Conservation (phyloP, 2,329 filamentous ascomycete species). For the Blumeriella jaapii region DNA sequence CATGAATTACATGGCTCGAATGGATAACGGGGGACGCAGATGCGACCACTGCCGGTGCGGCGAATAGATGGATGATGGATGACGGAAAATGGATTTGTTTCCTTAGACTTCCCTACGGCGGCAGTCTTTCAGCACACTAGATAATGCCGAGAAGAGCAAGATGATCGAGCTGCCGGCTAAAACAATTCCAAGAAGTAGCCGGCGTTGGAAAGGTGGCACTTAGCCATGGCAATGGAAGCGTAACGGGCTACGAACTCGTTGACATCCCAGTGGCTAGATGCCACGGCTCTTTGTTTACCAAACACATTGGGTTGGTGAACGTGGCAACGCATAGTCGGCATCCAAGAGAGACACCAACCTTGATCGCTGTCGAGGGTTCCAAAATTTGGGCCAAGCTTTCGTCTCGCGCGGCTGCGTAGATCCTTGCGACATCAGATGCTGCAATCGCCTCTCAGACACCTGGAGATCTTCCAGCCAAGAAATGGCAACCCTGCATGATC, state of each 20-base stretch:
- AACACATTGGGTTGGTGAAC: slow-evolving; percentile 14
- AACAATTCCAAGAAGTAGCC: too few relatives aligned
- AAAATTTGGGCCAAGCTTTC: slow-evolving; percentile 12
- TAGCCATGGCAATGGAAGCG: neutral
- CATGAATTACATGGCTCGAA: slow-evolving; percentile 21
- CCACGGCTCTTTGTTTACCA: slow-evolving; percentile 5
- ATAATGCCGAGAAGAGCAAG: neutral
- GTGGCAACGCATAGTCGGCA: slow-evolving; percentile 5
- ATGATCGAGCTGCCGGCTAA: too few relatives aligned
- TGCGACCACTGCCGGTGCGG: slow-evolving; percentile 23
- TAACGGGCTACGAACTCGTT: neutral
- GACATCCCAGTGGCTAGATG: slow-evolving; percentile 6
- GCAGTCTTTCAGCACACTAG: slow-evolving; percentile 13
- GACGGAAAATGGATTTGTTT: slow-evolving; percentile 21
- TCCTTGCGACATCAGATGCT: slow-evolving; percentile 7
- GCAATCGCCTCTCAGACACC: slow-evolving; percentile 1
- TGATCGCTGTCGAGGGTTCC: slow-evolving; percentile 8
- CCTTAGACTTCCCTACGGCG: slow-evolving; percentile 14
- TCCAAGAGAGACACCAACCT: slow-evolving; percentile 6
- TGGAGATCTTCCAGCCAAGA: neutral
- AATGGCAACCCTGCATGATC: neutral
- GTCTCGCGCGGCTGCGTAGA: slow-evolving; percentile 14
- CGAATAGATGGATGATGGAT: slow-evolving; percentile 15
- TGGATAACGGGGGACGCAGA: slow-evolving; percentile 16
- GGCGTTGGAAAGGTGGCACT: slow-evolving; percentile 4